Percentiles rank a stretch among this genome's conserved stretches.
phyloP scores from a whole-genome alignment of 1,284 basidiomycete genomes.

The Trichosporon faecale region DNA sequence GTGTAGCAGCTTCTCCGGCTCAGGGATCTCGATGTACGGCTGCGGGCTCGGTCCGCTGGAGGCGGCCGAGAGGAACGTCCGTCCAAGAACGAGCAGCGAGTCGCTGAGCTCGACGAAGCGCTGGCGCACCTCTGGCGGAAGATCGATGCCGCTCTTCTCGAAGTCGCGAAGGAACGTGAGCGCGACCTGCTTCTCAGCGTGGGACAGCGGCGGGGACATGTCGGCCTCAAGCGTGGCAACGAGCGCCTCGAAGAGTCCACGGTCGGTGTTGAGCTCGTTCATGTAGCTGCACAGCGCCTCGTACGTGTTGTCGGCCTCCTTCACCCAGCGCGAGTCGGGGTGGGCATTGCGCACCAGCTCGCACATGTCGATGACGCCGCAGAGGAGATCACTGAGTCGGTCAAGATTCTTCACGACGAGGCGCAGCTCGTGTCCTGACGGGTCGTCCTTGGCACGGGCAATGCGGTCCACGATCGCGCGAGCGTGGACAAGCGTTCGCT shows the following conservation, averaged over 20 bases:
- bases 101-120: conserved; percentile 89
- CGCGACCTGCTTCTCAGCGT: conserved; percentile 65
- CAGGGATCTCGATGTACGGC: conserved; percentile 44
- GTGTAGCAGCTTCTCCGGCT: conserved; percentile 40
- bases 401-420: conserved; percentile 91
- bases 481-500: conserved; percentile 44
- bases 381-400: conserved; percentile 88
- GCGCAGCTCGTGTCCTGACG: conserved; percentile 60
- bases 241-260: conserved; percentile 73
- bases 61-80: conserved; percentile 73
- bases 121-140: conserved; percentile 71
- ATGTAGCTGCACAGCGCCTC: conserved; percentile 92
- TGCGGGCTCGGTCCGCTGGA: conserved; percentile 32
- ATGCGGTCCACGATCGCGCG: conserved; percentile 53
- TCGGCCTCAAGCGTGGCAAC: conserved; percentile 46
- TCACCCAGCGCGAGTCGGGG: conserved; percentile 78
- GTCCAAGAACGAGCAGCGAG: conserved; percentile 81
- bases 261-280: conserved; percentile 94
- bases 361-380: conserved; percentile 92
- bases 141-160: conserved; percentile 91
- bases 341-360: conserved; percentile 92
- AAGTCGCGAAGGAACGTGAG: conserved; percentile 94
- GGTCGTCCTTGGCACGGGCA: conserved; percentile 40
- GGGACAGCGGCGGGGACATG: conserved; percentile 42
- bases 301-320: conserved; percentile 80